These are phyloP conservation scores for Pezicula rhizophila DNA, from an alignment of 2,329 filamentous ascomycete species.

Conservation along the genomic window DNA sequence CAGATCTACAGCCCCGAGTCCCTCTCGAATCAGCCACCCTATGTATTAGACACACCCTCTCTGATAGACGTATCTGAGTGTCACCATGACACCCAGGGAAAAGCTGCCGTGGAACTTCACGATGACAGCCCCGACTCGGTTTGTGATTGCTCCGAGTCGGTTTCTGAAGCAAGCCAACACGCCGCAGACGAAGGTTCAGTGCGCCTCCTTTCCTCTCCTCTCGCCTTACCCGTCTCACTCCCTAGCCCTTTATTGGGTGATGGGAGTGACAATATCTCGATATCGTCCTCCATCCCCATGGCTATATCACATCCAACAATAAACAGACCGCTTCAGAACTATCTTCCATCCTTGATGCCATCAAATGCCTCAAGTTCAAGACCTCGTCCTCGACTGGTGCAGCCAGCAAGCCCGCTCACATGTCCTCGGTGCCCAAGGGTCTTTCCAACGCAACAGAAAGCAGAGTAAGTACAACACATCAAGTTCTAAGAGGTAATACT, in stretches of 20 bases:
- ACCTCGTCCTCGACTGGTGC: background rate
- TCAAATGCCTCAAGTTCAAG: background rate
- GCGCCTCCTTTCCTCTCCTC: conserved; percentile 2
- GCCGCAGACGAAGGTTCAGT: conserved; percentile 11
- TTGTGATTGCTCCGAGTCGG: conserved; percentile 10
- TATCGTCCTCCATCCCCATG: conserved; percentile 1
- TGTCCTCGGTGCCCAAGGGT: conserved; percentile 11
- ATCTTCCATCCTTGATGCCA: conserved; percentile 1
- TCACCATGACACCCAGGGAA: conserved; percentile 8
- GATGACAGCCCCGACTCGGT: conserved; percentile 10
- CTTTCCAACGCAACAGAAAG: conserved; percentile 2
- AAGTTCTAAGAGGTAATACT: background rate
- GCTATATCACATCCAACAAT: background rate
- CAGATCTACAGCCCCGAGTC: conserved; percentile 2
- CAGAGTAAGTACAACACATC: conserved; percentile 1
- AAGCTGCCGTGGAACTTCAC: conserved; percentile 14
- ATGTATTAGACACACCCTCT: background rate
- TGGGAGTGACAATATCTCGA: conserved; percentile 3
- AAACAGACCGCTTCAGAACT: background rate
- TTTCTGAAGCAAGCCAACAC: conserved; percentile 15
- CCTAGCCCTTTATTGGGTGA: conserved; percentile 9
- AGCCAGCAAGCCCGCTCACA: conserved; percentile 1
- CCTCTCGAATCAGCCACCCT: conserved; percentile 2
- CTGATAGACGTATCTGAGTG: background rate
- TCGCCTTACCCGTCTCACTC: background rate